Conservation (phyloP, 1,139 yeast species). For the Petasospora fabianii region DNA sequence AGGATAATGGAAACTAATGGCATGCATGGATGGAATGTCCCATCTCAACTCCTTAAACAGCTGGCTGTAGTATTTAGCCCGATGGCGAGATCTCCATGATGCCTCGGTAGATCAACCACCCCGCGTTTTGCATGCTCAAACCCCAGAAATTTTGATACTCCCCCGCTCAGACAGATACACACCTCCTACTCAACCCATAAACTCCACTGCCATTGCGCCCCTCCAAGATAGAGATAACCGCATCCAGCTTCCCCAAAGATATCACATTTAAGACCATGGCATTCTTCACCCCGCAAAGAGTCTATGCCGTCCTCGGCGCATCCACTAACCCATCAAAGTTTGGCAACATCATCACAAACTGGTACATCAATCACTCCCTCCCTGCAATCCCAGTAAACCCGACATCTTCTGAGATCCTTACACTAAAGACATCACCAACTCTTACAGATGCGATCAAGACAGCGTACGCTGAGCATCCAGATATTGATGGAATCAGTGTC, state of each 20-base stretch:
- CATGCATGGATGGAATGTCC: not conserved
- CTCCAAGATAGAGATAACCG: no score
- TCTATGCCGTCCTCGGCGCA: conserved; percentile 73
- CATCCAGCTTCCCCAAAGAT: not conserved
- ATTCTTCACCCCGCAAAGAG: conserved; percentile 50
- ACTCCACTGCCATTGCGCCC: no score
- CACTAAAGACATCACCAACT: conserved; percentile 27
- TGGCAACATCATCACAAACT: conserved; percentile 64
- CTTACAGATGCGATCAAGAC: conserved; percentile 32
- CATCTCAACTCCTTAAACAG: no score
- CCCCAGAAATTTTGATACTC: no score
- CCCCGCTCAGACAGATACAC: no score
- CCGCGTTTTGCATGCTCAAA: no score
- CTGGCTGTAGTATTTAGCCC: no score
- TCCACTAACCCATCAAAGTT: conserved; percentile 61
- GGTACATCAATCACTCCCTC: conserved; percentile 59
- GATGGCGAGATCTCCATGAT: no score
- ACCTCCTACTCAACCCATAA: no score
- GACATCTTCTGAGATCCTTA: conserved; percentile 43
- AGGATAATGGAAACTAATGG: not conserved
- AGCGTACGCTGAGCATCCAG: conserved; percentile 15
- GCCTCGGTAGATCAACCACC: no score
- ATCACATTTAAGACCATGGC: conserved; percentile 7
- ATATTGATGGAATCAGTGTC: conserved; percentile 44
- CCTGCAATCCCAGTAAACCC: conserved; percentile 71